phyloP scores from a whole-genome alignment of 2,329 filamentous ascomycete genomes.

The Penicillium sp. region DNA sequence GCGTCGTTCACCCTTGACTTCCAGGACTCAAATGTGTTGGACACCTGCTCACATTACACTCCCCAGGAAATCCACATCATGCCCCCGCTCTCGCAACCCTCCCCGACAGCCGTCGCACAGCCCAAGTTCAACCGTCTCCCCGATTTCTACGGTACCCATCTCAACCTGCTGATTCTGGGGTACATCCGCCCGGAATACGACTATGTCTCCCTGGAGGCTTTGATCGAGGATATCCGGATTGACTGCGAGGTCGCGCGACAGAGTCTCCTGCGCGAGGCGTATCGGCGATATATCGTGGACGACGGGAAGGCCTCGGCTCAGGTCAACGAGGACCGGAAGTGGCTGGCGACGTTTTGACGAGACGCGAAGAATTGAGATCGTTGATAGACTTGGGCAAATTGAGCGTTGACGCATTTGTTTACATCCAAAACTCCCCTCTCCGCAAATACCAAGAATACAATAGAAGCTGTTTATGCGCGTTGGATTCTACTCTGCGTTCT shows the following conservation, averaged over 20 bases:
- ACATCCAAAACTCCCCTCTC: neutral
- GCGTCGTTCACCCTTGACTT: neutral
- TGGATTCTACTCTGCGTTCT: neutral
- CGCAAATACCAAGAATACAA: neutral
- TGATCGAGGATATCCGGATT: conserved; percentile 83
- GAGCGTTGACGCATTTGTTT: conserved; percentile 1
- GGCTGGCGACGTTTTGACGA: conserved; percentile 37
- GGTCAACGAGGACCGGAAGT: conserved; percentile 35
- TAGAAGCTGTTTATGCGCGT: neutral
- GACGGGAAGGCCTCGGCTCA: conserved; percentile 32
- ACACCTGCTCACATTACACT: neutral
- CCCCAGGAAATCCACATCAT: conserved; percentile 79
- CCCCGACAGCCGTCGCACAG: conserved; percentile 34
- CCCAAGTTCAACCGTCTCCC: conserved; percentile 46
- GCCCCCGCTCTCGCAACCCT: conserved; percentile 62
- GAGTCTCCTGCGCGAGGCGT: conserved; percentile 70
- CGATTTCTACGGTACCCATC: conserved; percentile 83
- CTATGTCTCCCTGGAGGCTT: conserved; percentile 78
- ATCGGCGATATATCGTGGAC: conserved; percentile 47
- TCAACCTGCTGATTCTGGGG: conserved; percentile 79
- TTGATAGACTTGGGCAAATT: neutral
- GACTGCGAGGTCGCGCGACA: conserved; percentile 81
- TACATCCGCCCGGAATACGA: conserved; percentile 89
- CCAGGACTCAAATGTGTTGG: neutral
- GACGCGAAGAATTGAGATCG: neutral